phyloP scores from a whole-genome alignment of 495 filamentous ascomycete genomes.

The Xylaria longipes region DNA sequence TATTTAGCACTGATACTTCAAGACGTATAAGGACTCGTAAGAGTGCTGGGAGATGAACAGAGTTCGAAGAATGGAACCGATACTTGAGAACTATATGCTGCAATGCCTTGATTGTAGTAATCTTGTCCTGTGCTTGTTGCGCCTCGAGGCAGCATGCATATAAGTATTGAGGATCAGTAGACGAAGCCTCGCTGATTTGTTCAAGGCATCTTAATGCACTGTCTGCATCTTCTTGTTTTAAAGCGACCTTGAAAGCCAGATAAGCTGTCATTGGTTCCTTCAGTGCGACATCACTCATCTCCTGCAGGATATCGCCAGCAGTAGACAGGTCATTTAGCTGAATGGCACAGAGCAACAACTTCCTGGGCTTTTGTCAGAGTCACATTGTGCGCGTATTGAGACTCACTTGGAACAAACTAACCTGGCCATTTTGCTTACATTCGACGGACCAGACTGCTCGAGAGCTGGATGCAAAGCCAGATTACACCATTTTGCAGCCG shows the following conservation, averaged over 20 bases:
- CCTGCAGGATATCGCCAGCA: constrained; percentile 61
- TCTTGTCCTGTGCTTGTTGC: constrained; percentile 66
- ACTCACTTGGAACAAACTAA: constrained; percentile 38
- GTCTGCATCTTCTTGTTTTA: constrained; percentile 62
- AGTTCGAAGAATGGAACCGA: constrained; percentile 57
- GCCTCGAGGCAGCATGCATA: constrained; percentile 81
- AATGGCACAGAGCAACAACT: constrained; percentile 71
- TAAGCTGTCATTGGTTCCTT: constrained; percentile 70
- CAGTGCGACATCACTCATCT: constrained; percentile 64
- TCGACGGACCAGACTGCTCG: constrained; percentile 64
- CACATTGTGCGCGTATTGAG: not conserved
- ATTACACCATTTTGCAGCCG: constrained; percentile 73
- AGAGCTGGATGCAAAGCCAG: constrained; percentile 72
- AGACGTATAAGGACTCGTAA: constrained; percentile 69
- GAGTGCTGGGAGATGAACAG: constrained; percentile 70
- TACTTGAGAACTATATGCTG: constrained; percentile 58
- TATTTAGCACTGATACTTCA: constrained; percentile 60
- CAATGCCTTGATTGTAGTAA: constrained; percentile 62
- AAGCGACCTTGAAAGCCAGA: constrained; percentile 75
- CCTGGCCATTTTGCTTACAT: constrained; percentile 73
- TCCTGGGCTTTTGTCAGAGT: constrained; percentile 53
- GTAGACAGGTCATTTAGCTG: constrained; percentile 57
- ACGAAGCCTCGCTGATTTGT: constrained; percentile 31
- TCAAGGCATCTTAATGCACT: constrained; percentile 53
- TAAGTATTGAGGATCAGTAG: constrained; percentile 64